phyloP scores from a whole-genome alignment of 78 protist genomes.

The Trichosphaerium sp. region DNA sequence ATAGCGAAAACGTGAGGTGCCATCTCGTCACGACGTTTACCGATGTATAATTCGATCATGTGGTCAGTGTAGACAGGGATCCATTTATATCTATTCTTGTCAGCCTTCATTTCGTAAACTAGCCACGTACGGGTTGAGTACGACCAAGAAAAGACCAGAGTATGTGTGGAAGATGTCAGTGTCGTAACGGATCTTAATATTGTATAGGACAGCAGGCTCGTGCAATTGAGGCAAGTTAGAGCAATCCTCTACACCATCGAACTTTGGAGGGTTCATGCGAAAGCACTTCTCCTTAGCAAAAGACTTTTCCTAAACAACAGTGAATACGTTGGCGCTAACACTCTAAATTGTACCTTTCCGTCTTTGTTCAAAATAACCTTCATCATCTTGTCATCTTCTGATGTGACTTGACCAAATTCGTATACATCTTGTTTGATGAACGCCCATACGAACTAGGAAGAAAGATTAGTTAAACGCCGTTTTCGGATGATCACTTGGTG shows the following conservation, averaged over 20 bases:
- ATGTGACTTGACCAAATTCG: no score
- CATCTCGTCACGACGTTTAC: not conserved
- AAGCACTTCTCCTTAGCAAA: constrained; percentile 52
- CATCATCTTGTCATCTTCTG: no score
- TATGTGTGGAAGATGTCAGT: not conserved
- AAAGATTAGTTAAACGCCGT: no score
- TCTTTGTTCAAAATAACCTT: no score
- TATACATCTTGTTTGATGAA: no score
- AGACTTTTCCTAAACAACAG: no score
- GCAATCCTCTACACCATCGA: constrained; percentile 1
- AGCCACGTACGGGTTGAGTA: not conserved
- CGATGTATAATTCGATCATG: not conserved
- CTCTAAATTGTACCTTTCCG: no score
- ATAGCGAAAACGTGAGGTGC: constrained; percentile 62
- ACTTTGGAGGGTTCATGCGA: constrained; percentile 1
- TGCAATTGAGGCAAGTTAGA: not conserved
- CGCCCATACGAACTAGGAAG: no score
- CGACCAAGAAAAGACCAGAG: not conserved
- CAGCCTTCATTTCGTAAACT: no score
- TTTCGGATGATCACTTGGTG: no score
- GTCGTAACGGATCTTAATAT: not conserved
- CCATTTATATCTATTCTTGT: no score
- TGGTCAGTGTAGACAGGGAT: not conserved
- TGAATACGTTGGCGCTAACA: no score
- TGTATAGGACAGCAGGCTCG: constrained; percentile 1